Evolutionary conservation across 495 filamentous ascomycete genomes (phyloP).

Genomic region (Penicillium soppii): DNA sequence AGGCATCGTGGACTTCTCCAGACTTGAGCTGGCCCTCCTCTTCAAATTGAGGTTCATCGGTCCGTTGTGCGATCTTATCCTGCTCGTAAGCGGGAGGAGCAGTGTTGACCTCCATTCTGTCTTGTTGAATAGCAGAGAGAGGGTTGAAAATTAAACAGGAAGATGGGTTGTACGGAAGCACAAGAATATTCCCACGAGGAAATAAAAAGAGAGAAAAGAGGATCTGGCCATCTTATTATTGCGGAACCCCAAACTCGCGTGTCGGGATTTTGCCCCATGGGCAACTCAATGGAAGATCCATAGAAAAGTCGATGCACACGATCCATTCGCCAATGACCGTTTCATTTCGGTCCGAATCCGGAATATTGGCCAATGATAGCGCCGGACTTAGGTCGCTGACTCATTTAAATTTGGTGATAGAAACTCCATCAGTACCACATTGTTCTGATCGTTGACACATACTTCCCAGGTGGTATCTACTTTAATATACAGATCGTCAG

Average conservation of each 20-base stretch:
- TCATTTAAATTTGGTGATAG: conserved; percentile 7
- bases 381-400: background rate
- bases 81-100: conserved; percentile 20
- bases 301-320: conserved; percentile 4
- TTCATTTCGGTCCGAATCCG: conserved; percentile 3
- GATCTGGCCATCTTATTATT: conserved; percentile 3
- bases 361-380: background rate
- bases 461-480: too few species aligned
- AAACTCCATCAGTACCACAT: background rate
- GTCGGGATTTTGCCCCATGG: background rate
- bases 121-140: conserved; percentile 4
- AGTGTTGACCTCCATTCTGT: conserved; percentile 22
- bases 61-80: conserved; percentile 23
- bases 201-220: background rate
- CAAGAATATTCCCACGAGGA: background rate
- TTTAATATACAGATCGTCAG: too few species aligned
- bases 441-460: conserved; percentile 1
- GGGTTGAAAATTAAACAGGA: background rate
- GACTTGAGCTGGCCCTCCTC: conserved; percentile 39
- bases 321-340: background rate
- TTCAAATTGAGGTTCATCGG: conserved; percentile 10
- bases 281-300: conserved; percentile 3
- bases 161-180: background rate
- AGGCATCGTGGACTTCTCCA: conserved; percentile 35
- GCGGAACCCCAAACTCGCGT: background rate